Evolutionary conservation across 352 stramenopile species (phyloP).

Genomic region (Halophytophthora batemanensis): DNA sequence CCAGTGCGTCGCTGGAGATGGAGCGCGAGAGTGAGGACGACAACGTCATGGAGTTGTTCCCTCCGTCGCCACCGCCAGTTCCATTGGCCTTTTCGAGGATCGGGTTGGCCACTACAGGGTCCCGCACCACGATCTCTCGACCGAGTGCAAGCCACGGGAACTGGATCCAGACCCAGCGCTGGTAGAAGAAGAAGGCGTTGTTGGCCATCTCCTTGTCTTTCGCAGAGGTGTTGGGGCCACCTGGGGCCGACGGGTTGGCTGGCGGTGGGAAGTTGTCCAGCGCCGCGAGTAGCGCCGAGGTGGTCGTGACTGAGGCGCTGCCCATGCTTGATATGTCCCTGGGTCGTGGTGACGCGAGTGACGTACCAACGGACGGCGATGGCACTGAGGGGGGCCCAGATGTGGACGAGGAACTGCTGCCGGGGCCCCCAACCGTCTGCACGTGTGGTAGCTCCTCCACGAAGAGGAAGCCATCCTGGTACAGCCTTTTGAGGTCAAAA

Average conservation of each 20-base stretch:
- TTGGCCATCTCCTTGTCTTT: slow-evolving; percentile 45
- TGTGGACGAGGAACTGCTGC: slow-evolving; percentile 20
- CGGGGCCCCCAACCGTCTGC: slow-evolving; percentile 12
- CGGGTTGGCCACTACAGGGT: slow-evolving; percentile 36
- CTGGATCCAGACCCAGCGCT: slow-evolving; percentile 92
- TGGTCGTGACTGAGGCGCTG: slow-evolving; percentile 17
- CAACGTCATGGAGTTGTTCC: background rate
- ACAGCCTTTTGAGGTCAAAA: slow-evolving; percentile 66
- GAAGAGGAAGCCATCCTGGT: slow-evolving; percentile 74
- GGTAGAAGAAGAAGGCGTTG: slow-evolving; percentile 88
- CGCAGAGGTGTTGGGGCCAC: slow-evolving; percentile 1
- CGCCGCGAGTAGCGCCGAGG: slow-evolving; percentile 23
- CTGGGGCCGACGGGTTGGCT: slow-evolving; percentile 13
- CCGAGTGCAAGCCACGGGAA: slow-evolving; percentile 90
- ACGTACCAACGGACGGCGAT: slow-evolving; percentile 9
- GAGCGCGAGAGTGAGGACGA: slow-evolving; percentile 1
- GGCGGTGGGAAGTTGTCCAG: slow-evolving; percentile 27
- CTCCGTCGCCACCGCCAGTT: background rate
- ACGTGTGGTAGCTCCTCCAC: slow-evolving; percentile 55
- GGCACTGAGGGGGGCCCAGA: slow-evolving; percentile 6
- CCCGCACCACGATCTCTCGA: slow-evolving; percentile 56
- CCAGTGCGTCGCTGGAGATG: slow-evolving; percentile 11
- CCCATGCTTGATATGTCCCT: slow-evolving; percentile 12
- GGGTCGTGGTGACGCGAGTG: slow-evolving; percentile 1
- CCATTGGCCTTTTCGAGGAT: slow-evolving; percentile 26